Base-by-base conservation (phyloP, 2,329 filamentous ascomycete genomes). In the Raffaelea albimanens region DNA sequence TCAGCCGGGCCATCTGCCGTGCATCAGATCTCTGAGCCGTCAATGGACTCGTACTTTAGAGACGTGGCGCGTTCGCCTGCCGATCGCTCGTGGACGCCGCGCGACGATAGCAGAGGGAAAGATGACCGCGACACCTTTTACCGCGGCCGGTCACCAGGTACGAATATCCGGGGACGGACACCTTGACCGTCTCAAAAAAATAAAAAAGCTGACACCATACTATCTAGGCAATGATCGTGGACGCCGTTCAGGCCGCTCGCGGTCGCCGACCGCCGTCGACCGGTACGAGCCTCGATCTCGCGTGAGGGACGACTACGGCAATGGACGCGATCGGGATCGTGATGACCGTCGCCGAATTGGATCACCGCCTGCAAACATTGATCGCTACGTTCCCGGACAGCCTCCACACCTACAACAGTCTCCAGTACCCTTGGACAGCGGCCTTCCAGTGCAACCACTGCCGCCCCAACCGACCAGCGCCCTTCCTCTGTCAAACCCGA, bases 341-440 rank as follows among this genome's bases (percentile, higher is more conserved):
- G 81, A 87, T 49, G 80, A 83, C 56, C 68, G 72, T 47, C 79
- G 83, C 49, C 76, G 78, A 40, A 63, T 87, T 56, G 58, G 75
- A 61, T 75, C 82, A 10, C 70, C 82, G 52, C 69, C 83, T 25
- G 76, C 82, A 49, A 85, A 85, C 50, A 93, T 94, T 54, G 87
- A 94, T 62, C 81, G 87, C 56, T 93, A 93, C 60, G 83, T 93
- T 19, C 87, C 87, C 1, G 85, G 85, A 18, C 83, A 87, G 55
- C 20, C 40, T 80, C 84, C 46, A 65, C 59, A 49, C 59, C 60
- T 31, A 67, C 71, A 21, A 19, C 19, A 25, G 13, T 63, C 75
- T 20, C 69, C 73, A 13, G 64, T 68, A 18, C 65, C 76, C 16
- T 39, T 67, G 14, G 58, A 70, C 2, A 88, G 88, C 53, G 83